Evolutionary conservation across 495 filamentous ascomycete species (phyloP).

Genomic region (Aspergillus asperescens): DNA sequence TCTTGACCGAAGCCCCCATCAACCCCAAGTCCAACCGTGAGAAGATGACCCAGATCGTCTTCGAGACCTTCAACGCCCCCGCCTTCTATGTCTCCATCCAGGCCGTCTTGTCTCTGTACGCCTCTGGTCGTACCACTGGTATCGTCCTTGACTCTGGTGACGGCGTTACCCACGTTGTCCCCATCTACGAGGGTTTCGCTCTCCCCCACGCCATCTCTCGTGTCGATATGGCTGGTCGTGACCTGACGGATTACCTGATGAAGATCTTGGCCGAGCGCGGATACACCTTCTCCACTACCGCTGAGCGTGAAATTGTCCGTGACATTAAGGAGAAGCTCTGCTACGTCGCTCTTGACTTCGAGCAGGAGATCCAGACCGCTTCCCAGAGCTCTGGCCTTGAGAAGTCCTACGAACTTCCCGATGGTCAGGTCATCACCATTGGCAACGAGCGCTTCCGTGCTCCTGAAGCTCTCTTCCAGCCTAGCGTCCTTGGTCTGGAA

Average conservation of each 20-base stretch:
- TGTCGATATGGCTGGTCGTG: conserved; percentile 99
- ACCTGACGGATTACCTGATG: conserved; percentile 99
- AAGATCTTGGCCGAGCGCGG: conserved; percentile 99
- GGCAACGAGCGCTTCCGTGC: conserved; percentile 99
- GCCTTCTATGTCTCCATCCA: conserved; percentile 99
- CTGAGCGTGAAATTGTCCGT: conserved; percentile 99
- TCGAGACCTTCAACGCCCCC: conserved; percentile 99
- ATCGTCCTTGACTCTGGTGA: conserved; percentile 99
- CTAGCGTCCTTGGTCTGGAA: conserved; percentile 95
- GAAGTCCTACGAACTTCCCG: conserved; percentile 99
- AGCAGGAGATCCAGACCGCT: conserved; percentile 99
- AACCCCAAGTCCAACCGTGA: conserved; percentile 99
- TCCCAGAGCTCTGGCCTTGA: conserved; percentile 96
- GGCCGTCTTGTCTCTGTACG: conserved; percentile 97
- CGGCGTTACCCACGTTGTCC: conserved; percentile 99
- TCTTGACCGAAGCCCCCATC: conserved; percentile 98
- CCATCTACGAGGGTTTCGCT: conserved; percentile 99
- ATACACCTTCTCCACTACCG: conserved; percentile 99
- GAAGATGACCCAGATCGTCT: conserved; percentile 99
- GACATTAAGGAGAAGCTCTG: conserved; percentile 99
- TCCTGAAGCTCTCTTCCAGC: conserved; percentile 99
- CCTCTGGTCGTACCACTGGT: conserved; percentile 99
- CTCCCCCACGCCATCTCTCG: conserved; percentile 98
- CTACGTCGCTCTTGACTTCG: conserved; percentile 99
- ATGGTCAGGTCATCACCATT: conserved; percentile 99